A percentile compares a stretch with the other conserved stretches of the same genome.
Conservation (phyloP, 169 alveolate species). For the Toxoplasma gondii region DNA sequence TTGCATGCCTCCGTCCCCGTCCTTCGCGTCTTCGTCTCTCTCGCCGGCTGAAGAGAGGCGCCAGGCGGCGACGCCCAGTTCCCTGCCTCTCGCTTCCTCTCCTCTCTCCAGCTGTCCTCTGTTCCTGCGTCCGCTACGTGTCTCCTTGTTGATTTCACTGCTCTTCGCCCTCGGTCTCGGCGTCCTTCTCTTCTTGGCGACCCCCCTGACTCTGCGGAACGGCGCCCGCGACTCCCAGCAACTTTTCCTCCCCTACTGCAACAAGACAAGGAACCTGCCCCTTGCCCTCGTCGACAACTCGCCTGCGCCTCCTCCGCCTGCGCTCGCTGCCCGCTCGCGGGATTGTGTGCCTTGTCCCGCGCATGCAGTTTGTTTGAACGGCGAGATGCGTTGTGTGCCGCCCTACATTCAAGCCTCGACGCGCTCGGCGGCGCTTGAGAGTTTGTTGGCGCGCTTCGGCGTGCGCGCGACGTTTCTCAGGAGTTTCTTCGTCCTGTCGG, state of each 20-base stretch:
- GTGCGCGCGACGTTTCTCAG: neutral
- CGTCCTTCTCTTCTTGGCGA: neutral
- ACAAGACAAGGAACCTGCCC: neutral
- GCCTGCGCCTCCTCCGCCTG: neutral
- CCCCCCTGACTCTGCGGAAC: neutral
- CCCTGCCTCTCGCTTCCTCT: neutral
- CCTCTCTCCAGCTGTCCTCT: neutral
- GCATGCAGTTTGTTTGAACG: slow-evolving; percentile 19
- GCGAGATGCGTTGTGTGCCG: slow-evolving; percentile 23
- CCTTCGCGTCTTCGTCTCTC: neutral
- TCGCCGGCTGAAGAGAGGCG: neutral
- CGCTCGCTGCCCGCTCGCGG: neutral
- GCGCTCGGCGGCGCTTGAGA: neutral
- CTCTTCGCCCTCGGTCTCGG: neutral
- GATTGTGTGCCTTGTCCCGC: slow-evolving; percentile 11
- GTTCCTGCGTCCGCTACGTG: neutral
- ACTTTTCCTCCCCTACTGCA: neutral
- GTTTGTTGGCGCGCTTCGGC: neutral
- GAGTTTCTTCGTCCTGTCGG: neutral
- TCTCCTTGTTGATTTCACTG: neutral
- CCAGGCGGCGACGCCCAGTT: neutral
- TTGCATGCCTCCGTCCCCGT: neutral
- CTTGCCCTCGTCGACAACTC: neutral
- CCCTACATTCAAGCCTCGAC: slow-evolving; percentile 3
- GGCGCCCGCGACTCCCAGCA: neutral